Base-by-base conservation (phyloP, 768 basidiomycete species). In the Agaricus subrufescens region DNA sequence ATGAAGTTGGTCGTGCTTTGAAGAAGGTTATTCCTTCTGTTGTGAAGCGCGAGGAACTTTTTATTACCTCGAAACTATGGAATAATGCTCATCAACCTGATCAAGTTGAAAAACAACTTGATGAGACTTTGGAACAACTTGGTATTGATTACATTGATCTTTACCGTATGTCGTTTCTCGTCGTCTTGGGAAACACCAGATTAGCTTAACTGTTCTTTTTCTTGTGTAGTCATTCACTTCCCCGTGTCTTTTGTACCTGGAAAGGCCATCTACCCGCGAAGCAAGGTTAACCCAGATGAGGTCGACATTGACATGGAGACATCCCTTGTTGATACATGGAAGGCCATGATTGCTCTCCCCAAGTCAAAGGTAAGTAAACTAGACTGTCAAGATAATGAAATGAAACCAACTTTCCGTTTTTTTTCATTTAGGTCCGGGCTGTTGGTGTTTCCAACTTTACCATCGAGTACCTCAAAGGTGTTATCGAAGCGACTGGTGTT, bases 371-470 rank as follows among this genome's bases (percentile, higher is more conserved):
- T 84, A 56, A 34, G 52, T 19, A 14, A 34, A 11, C 34, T 1
- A 6, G 11, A 34, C 8, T 34, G 34, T 31, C 34, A 34, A 34
- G 23, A 43, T 48, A 1, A 19, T 19, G 19, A 19, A 19, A 19
- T 19, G 19, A 19, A 19, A 19, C 19, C 19, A 19, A 19, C 19
- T 19, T 19, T 19, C 19, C 19, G 19, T 19, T 19, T 19, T 19
- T 50, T 47, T 26, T 56, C 29, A 43, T 14, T 19, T 56, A 85
- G 82, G 87, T 87, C 66, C 79, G 74, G 65, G 76, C 81, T 1
- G 73, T 94, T 60, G 92, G 91, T 54, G 90, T 95, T 5, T 89
- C 87, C 63, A 94, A 94, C 80, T 91, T 91, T 71, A 83, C 79
- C 15, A 69, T 85, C 52, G 74, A 75, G 42, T 77, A 87, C 47